Conservation (phyloP, 2,329 filamentous ascomycete species). For the Helminthosporium solani region DNA sequence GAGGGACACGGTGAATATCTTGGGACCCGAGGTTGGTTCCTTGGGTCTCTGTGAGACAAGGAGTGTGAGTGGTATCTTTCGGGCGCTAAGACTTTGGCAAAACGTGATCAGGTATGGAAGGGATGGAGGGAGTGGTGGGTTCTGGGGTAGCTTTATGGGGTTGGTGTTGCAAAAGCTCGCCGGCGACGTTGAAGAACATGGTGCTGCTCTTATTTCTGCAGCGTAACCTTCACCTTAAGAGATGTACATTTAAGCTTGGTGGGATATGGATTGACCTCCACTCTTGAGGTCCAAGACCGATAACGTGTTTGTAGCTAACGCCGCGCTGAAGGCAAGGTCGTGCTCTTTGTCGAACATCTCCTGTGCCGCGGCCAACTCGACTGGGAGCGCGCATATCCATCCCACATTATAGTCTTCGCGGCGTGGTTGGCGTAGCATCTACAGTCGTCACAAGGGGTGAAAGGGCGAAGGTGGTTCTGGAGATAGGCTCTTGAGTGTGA, state of each 20-base stretch:
- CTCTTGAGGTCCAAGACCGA: no score
- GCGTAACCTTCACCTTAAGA: no score
- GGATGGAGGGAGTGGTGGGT: constrained; percentile 12
- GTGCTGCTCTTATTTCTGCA: constrained; percentile 8
- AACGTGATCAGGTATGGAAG: constrained; percentile 16
- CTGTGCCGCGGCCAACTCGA: constrained; percentile 33
- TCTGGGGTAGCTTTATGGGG: constrained; percentile 17
- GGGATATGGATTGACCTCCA: no score
- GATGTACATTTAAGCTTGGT: no score
- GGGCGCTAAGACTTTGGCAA: constrained; percentile 13
- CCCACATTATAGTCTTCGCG: constrained; percentile 31
- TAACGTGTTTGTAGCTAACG: no score
- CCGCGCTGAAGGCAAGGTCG: no score
- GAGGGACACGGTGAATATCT: constrained; percentile 13
- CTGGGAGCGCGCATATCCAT: constrained; percentile 37
- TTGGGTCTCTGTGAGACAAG: constrained; percentile 12
- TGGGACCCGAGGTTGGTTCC: constrained; percentile 12
- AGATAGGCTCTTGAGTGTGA: no score
- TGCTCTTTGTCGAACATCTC: constrained; percentile 33
- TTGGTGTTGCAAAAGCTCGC: constrained; percentile 14
- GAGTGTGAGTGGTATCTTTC: constrained; percentile 15
- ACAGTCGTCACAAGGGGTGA: not conserved
- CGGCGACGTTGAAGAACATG: constrained; percentile 10
- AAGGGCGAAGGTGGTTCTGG: no score
- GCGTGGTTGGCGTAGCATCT: constrained; percentile 11